Evolutionary conservation across 768 basidiomycete species (phyloP), one percentile per base, ranked within the genome.

Genomic region (Suillus bovinus): DNA sequence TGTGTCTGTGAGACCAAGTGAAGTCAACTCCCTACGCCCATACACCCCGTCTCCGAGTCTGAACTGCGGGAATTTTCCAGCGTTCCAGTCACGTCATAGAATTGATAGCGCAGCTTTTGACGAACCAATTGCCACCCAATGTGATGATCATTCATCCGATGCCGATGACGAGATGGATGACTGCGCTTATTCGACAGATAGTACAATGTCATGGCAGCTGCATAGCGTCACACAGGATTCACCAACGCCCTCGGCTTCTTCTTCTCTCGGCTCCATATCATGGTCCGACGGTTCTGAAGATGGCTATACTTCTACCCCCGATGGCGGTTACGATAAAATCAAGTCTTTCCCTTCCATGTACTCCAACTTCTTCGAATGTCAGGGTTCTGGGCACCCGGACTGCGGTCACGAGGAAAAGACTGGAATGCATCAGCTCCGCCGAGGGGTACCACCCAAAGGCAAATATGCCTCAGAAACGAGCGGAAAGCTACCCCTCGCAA

Each of bases 11-110:
- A 56, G 61, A 7, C 73, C 71, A 4, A 67, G 65, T 39, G 65
- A 76, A 46, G 62, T 75, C 5, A 75, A 74, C 65, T 59, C 64
- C 4, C 65, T 74, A 29, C 59, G 71, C 46, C 70, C 72, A 0
- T 63, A 69, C 33, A 63, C 69, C 31, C 72, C 65, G 1, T 70
- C 70, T 0, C 66, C 68, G 46, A 70, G 68, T 0, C 66, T 69
- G 46, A 70, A 69, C 55, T 24, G 65, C 67, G 9, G 69, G 55
- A 61, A 27, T 46, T 41, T 61, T 68, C 0, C 66, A 68, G 17
- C 64, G 64, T 0, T 62, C 66, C 14, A 64, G 54, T 50, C 67
- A 63, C 54, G 24, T 38, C 54, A 5, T 52, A 63, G 65, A 5
- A 66, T 61, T 39, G 50, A 52, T 7, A 46, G 67, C 59, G 42